phyloP scores from a whole-genome alignment of 441 rosid species.

The Euphorbia corollata region DNA sequence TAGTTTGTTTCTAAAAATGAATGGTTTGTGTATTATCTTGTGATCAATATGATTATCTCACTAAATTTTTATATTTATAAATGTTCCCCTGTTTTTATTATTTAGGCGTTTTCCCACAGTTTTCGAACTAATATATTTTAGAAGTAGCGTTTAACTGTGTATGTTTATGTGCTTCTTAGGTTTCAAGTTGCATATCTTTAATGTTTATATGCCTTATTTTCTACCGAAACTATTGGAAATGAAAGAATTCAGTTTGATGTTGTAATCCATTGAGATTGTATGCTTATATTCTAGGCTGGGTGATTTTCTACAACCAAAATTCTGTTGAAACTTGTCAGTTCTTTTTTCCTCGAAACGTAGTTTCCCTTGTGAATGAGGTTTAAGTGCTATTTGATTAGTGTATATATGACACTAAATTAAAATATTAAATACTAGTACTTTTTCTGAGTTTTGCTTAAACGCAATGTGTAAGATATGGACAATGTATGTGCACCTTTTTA shows the following conservation, averaged over 20 bases:
- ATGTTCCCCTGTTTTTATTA: no score
- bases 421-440: neutral
- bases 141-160: neutral
- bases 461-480: neutral
- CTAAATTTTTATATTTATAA: no score
- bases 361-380: neutral
- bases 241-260: neutral
- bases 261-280: neutral
- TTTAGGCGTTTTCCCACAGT: no score
- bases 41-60: neutral
- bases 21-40: no score
- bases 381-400: neutral
- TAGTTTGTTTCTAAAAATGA: neutral
- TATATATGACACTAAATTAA: neutral
- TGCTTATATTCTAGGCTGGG: neutral
- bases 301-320: neutral
- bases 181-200: no score
- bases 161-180: no score
- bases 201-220: no score
- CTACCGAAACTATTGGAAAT: neutral
- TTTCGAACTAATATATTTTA: no score
- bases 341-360: neutral
- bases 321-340: neutral
- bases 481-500: neutral
- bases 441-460: neutral